phyloP scores from a whole-genome alignment of 345 rosid genomes.

The Populus euphratica region DNA sequence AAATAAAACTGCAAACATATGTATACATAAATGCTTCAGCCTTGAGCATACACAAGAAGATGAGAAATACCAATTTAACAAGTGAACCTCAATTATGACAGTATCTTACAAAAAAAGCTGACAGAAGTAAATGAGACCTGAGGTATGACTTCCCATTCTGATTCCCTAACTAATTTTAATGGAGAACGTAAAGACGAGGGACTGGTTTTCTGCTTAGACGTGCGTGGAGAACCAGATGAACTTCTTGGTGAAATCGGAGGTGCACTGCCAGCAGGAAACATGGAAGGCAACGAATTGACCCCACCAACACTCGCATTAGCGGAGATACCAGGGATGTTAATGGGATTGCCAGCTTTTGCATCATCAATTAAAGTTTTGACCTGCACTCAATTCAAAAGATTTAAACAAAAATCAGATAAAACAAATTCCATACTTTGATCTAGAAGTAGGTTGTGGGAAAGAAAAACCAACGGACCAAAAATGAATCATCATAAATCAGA shows the following conservation, averaged over 20 bases:
- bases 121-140: conserved; percentile 22
- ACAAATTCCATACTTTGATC: background rate
- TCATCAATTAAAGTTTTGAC: conserved; percentile 26
- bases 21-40: background rate
- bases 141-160: conserved; percentile 26
- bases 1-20: conserved; percentile 29
- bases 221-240: conserved; percentile 30
- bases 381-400: conserved; percentile 4
- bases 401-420: background rate
- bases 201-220: conserved; percentile 23
- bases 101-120: conserved; percentile 6
- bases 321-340: conserved; percentile 1
- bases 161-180: conserved; percentile 20
- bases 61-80: background rate
- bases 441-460: background rate
- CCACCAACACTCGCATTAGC: background rate
- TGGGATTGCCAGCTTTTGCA: conserved; percentile 21
- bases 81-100: conserved; percentile 2
- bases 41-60: background rate
- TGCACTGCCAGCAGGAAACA: conserved; percentile 30
- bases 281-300: conserved; percentile 21
- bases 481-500: background rate
- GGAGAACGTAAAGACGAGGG: conserved; percentile 23
- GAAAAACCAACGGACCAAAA: background rate
- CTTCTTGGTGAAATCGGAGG: conserved; percentile 36